Base-by-base conservation (phyloP, 805 yeast genomes). In the Hanseniaspora lachancei region DNA sequence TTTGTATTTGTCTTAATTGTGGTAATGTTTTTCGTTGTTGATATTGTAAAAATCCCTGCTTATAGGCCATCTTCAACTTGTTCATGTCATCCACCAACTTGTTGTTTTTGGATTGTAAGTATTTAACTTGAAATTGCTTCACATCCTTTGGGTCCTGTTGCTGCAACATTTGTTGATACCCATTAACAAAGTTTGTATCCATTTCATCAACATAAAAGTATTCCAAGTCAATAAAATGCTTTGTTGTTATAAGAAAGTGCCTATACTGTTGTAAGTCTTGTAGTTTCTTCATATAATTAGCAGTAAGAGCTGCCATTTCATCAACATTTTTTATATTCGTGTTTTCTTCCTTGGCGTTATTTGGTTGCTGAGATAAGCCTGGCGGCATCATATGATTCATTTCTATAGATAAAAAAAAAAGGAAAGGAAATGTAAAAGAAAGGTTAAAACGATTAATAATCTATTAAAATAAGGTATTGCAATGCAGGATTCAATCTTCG, bases 221-320 rank as follows among this genome's bases (percentile, higher is more conserved):
- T 7, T 55, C 58, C 39, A 50, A 32, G 43, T 55, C 58, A 39
- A 55, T 39, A 21, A 55, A 55, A 18, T 49, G 50, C 29, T 55
- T 55, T 16, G 55, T 55, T 32, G 54, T 50, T 40, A 46, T 50
- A 41, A 55, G 40, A 32, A 55, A 55, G 29, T 50, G 54, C 39
- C 58, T 49, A 41, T 55, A 55, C 18, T 55, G 54, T 16, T 44
- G 49, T n/a, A 55, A 18, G 21, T 49, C 58, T 41, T 55, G 54
- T 21, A 55, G 47, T n/a, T 55, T 55, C 15, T 53, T 53, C 47
- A 38, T 46, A 24, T 53, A 53, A 13, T 53, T 53, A 12, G 48
- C 48, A 15, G 50, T 53, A 6, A 46, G 18, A 38, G 35, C 23
- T 12, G 29, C 36, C 47, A 55, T 38, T 10, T 49, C 41, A 39